A percentile compares a stretch with the other conserved stretches of the same genome.
Evolutionary conservation across 2,329 filamentous ascomycete species (phyloP).

Genomic region (Microcyclospora pomicola): DNA sequence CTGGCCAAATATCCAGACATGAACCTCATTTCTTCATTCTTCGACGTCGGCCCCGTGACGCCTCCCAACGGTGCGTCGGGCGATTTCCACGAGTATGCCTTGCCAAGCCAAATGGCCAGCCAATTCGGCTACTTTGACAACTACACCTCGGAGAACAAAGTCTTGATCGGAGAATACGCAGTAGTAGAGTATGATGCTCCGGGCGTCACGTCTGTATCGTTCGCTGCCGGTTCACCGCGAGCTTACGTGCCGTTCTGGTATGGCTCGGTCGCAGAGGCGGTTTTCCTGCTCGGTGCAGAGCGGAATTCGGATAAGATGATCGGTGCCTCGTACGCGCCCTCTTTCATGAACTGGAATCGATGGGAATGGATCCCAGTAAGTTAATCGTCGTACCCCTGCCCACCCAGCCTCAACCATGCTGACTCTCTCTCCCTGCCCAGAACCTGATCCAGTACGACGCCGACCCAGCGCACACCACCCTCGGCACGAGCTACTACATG

Average conservation of each 20-base stretch:
- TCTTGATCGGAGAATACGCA: conserved; percentile 38
- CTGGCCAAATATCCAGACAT: conserved; percentile 43
- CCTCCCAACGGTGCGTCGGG: conserved; percentile 11
- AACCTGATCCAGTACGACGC: conserved; percentile 28
- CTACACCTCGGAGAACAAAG: conserved; percentile 21
- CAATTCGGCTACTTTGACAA: conserved; percentile 35
- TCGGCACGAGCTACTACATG: conserved; percentile 20
- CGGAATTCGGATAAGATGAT: conserved; percentile 47
- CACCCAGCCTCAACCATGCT: too few species aligned
- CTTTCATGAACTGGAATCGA: conserved; percentile 17
- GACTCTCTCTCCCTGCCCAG: too few species aligned
- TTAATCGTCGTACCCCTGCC: too few species aligned
- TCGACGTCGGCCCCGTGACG: conserved; percentile 8
- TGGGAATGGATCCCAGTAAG: conserved; percentile 21
- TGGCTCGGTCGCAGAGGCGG: conserved; percentile 48
- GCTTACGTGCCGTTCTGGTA: conserved; percentile 32
- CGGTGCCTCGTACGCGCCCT: conserved; percentile 35
- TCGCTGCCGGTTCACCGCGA: conserved; percentile 27
- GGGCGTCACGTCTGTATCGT: conserved; percentile 35
- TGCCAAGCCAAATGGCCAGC: conserved; percentile 15
- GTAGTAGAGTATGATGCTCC: conserved; percentile 34
- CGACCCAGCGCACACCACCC: conserved; percentile 21
- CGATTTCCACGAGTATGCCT: conserved; percentile 22
- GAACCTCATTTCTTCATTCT: conserved; percentile 39
- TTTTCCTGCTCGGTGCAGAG: conserved; percentile 53